Evolutionary conservation across 225 moss, liverwort and hornwort species (phyloP), one percentile per base, ranked within the genome.

Genomic region (Physcomitrium patens): DNA sequence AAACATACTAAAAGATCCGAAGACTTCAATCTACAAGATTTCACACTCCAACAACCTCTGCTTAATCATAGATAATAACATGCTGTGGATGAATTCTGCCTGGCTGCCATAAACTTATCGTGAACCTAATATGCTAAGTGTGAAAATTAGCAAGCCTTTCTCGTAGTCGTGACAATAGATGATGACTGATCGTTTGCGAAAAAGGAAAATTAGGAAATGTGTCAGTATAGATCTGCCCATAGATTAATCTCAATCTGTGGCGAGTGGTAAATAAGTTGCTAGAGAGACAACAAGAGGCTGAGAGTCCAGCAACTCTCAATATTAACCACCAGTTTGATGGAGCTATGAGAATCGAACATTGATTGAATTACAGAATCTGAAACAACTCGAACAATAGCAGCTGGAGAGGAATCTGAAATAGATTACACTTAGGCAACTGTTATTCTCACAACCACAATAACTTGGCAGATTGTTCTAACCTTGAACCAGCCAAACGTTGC

Each of bases 401-500:
- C 14, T n/a, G 49, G 31, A 49, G 26, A 48, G 26, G 20, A 77
- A 46, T 64, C 31, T 48, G 57, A 41, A 47, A 65, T 61, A 58
- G 12, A 56, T 31, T 64, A 23, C 44, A 27, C 18, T 65, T 56
- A n/a, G 18, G 44, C 57, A 37, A 37, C 62, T 9, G 53, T 49
- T 61, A 27, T 24, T 9, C 22, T 23, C 52, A 55, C 17, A 61
- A 81, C 37, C 18, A 68, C 49, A 43, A 15, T 27, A 5, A 68
- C 44, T 20, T 59, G 64, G 54, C 61, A 63, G 51, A 41, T 59
- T 16, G 71, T n/a, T 37, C 69, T 37, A 18, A 83, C 79, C 83
- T 79, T 72, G 72, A 62, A 57, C 58, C 57, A 44, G 58, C 76
- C 72, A 79, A 68, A 72, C 59, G 71, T 60, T 23, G 51, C 31